phyloP scores from a whole-genome alignment of 495 filamentous ascomycete species.

The Cercophora scortea region DNA sequence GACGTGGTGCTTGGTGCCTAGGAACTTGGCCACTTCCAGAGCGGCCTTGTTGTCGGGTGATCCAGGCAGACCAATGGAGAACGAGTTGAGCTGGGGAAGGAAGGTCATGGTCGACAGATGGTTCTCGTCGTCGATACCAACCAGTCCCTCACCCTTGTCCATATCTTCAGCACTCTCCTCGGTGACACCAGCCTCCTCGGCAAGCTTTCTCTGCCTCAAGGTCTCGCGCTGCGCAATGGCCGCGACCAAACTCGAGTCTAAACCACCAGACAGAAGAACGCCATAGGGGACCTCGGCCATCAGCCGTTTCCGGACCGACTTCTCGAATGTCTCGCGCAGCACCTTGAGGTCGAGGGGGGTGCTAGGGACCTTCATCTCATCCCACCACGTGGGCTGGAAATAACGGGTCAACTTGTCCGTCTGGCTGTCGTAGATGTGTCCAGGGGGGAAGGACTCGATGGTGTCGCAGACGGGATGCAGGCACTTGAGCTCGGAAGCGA shows the following conservation, averaged over 20 bases:
- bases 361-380: slow-evolving; percentile 66
- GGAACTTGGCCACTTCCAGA: slow-evolving; percentile 81
- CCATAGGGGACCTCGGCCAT: slow-evolving; percentile 99
- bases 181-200: slow-evolving; percentile 37
- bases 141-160: slow-evolving; percentile 57
- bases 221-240: slow-evolving; percentile 93
- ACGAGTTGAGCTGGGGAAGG: slow-evolving; percentile 91
- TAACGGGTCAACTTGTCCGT: slow-evolving; percentile 76
- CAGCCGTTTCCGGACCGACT: slow-evolving; percentile 86
- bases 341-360: slow-evolving; percentile 73
- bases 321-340: slow-evolving; percentile 75
- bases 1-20: slow-evolving; percentile 93
- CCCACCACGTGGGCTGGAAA: slow-evolving; percentile 90
- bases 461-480: slow-evolving; percentile 91
- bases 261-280: slow-evolving; percentile 87
- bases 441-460: slow-evolving; percentile 88
- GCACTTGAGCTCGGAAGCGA: slow-evolving; percentile 94
- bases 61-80: slow-evolving; percentile 90
- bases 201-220: slow-evolving; percentile 57
- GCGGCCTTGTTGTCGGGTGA: slow-evolving; percentile 89
- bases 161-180: slow-evolving; percentile 36
- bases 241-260: slow-evolving; percentile 92
- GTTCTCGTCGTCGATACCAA: slow-evolving; percentile 90
- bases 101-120: slow-evolving; percentile 83
- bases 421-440: slow-evolving; percentile 90